A percentile compares a stretch with the other conserved stretches of the same genome.
Conservation (phyloP, 163 green algal species). For the Volvox carteri region DNA sequence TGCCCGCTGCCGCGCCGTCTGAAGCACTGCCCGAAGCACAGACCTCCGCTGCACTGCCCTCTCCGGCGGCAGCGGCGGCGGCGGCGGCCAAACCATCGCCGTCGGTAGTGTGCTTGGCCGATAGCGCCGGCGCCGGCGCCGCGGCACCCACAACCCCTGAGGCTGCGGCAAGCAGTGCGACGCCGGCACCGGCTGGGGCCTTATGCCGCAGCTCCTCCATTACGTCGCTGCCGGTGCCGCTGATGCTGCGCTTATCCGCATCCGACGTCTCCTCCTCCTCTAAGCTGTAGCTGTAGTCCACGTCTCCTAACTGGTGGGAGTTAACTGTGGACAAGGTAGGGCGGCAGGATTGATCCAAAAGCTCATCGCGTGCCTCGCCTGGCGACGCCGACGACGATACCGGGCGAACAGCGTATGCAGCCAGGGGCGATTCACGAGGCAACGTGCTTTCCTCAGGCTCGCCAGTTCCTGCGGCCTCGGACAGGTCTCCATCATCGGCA, state of each 20-base stretch:
- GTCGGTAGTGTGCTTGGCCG: background rate
- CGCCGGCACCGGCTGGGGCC: background rate
- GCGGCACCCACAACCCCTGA: background rate
- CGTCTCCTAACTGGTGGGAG: background rate
- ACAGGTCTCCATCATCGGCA: too few species aligned
- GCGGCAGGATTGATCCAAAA: background rate
- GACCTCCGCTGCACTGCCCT: background rate
- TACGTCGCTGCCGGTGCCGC: background rate
- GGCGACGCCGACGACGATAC: too few species aligned
- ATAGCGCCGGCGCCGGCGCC: background rate
- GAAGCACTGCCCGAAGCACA: background rate
- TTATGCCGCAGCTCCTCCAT: constrained; percentile 32
- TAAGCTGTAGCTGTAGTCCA: background rate
- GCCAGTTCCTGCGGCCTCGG: too few species aligned
- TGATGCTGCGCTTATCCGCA: background rate
- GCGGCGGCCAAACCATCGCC: background rate
- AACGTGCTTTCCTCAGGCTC: too few species aligned
- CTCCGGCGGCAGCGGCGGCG: background rate
- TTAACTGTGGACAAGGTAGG: background rate
- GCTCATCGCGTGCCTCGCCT: background rate
- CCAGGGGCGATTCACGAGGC: too few species aligned
- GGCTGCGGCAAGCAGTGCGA: background rate
- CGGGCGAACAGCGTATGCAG: too few species aligned
- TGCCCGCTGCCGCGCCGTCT: background rate
- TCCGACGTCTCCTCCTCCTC: background rate